Conservation (phyloP, 352 stramenopile species). For the Globisporangium barbulae region DNA sequence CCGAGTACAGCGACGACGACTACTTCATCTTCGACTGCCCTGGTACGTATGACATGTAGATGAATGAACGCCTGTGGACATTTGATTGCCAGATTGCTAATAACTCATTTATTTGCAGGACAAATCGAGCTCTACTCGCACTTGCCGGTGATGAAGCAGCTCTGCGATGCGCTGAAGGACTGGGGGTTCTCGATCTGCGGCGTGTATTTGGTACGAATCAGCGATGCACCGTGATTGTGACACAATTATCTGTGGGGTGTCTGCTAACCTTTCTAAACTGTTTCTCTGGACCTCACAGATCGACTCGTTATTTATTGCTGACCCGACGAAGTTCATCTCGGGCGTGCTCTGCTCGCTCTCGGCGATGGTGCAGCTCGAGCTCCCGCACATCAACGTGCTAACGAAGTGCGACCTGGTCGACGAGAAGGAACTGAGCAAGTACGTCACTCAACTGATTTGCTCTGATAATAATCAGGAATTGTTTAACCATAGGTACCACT, state of each 20-base stretch:
- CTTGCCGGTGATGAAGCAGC: constrained; percentile 88
- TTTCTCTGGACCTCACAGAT: constrained; percentile 48
- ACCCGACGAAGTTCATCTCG: constrained; percentile 98
- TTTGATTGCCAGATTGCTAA: not conserved
- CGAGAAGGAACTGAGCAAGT: constrained; percentile 88
- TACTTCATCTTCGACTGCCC: constrained; percentile 99
- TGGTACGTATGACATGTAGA: constrained; percentile 46
- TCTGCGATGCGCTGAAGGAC: constrained; percentile 80
- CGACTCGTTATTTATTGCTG: constrained; percentile 92
- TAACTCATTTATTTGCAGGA: constrained; percentile 26
- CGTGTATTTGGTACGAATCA: constrained; percentile 72
- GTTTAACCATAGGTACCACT: not conserved
- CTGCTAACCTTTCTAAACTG: not conserved
- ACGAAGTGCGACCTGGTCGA: constrained; percentile 91
- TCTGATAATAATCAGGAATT: too few species aligned
- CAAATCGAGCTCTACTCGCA: constrained; percentile 93
- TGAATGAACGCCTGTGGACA: not conserved
- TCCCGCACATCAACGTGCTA: constrained; percentile 93
- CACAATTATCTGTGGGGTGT: too few species aligned
- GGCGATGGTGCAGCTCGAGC: constrained; percentile 98
- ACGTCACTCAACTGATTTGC: constrained; percentile 9
- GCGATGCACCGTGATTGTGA: too few species aligned
- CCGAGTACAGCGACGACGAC: constrained; percentile 89
- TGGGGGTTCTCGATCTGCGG: constrained; percentile 88
- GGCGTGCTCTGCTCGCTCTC: constrained; percentile 95